Percentiles rank a stretch among this genome's conserved stretches.
phyloP scores from a whole-genome alignment of 2,329 filamentous ascomycete species.

The Ophiocordyceps unilateralis region DNA sequence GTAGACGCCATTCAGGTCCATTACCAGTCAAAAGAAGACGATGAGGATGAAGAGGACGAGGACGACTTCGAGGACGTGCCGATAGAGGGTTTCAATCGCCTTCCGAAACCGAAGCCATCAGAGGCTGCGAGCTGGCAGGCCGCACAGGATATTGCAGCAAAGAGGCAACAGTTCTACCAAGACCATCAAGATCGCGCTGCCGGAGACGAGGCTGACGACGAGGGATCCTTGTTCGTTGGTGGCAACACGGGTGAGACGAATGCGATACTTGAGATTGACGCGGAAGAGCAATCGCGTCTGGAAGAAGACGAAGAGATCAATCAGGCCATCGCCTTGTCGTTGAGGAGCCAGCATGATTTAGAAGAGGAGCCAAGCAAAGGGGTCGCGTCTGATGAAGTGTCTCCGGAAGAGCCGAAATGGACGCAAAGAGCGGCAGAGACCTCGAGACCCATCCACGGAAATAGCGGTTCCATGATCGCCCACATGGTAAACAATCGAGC shows the following conservation, averaged over 20 bases:
- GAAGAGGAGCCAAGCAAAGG: constrained; percentile 17
- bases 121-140: constrained; percentile 8
- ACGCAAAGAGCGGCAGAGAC: constrained; percentile 33
- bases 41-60: constrained; percentile 51
- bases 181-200: constrained; percentile 4
- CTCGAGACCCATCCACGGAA: constrained; percentile 31
- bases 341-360: constrained; percentile 43
- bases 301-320: constrained; percentile 47
- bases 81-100: constrained; percentile 71
- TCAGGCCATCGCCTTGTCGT: constrained; percentile 69
- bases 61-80: constrained; percentile 81
- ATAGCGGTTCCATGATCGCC: constrained; percentile 46
- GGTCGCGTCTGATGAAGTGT: constrained; percentile 31
- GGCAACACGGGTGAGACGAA: constrained; percentile 11
- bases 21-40: constrained; percentile 39
- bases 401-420: constrained; percentile 31
- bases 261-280: constrained; percentile 10
- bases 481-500: constrained; percentile 59
- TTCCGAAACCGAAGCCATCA: constrained; percentile 42
- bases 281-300: constrained; percentile 18
- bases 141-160: constrained; percentile 9
- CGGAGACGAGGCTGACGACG: constrained; percentile 21
- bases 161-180: constrained; percentile 12
- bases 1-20: constrained; percentile 52
- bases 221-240: constrained; percentile 32